Evolutionary conservation across 441 rosid species (phyloP).

Genomic region (Eugenia klotzschiana): DNA sequence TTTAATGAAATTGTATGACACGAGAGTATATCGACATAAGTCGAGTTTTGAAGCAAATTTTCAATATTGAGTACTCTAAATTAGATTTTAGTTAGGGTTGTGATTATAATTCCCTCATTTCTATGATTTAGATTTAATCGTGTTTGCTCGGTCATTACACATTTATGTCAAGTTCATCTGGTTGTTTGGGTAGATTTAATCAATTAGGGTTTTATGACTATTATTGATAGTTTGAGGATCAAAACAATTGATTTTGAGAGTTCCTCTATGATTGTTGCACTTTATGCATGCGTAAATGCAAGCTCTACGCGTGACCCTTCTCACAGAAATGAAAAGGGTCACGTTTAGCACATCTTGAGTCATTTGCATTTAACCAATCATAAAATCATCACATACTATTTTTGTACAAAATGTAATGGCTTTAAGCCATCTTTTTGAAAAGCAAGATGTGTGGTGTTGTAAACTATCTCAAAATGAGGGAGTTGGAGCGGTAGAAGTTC

Average conservation of each 20-base stretch:
- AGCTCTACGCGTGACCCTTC: not conserved
- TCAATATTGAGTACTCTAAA: not conserved
- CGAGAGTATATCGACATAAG: not conserved
- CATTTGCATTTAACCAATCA: not conserved
- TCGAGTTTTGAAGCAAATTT: not conserved
- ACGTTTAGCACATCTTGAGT: not conserved
- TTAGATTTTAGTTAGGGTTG: not conserved
- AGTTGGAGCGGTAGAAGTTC: not conserved
- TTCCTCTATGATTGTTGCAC: not conserved
- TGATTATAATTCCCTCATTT: not conserved
- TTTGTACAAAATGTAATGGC: not conserved
- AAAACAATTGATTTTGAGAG: not conserved
- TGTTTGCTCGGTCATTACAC: not conserved
- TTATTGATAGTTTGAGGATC: not conserved
- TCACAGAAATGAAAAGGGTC: not conserved
- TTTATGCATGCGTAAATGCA: not conserved
- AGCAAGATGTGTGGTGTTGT: not conserved
- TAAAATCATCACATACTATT: not conserved
- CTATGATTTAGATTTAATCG: not conserved
- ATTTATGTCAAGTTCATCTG: not conserved
- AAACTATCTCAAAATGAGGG: not conserved
- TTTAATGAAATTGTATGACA: not conserved
- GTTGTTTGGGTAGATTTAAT: not conserved
- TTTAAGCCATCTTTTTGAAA: not conserved
- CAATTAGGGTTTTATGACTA: not conserved